Base-by-base conservation (phyloP, 2,329 filamentous ascomycete species). In the Penicillium sp. region DNA sequence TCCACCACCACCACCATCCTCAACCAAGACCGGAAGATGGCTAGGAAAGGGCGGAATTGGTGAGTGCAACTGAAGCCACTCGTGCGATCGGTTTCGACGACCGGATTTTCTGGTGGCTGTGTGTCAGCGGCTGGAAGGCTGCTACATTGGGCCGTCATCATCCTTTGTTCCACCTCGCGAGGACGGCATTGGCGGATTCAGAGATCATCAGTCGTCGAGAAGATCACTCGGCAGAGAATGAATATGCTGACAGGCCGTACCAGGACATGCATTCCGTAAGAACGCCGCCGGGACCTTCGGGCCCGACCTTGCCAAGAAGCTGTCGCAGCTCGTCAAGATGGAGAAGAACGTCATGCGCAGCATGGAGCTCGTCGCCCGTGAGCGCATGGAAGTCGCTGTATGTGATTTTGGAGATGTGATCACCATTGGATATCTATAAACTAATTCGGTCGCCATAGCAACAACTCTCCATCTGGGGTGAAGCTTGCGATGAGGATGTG, bases 311-410 rank as follows among this genome's bases (percentile, higher is more conserved):
- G 87, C 93, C 51, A 96, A 95, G 82, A 99, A 99, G 81, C 85
- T 99, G 55, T 89, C 91, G 34, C 89, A 95, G 77, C 82, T 99
- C 45, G 93, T 99, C 57, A 99, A 99, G 83, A 99, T 99, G 93
- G 93, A 99, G 78, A 99, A 99, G 84, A 97, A 99, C 70, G 89
- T 96, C 49, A 99, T 99, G 93, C 89, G 93, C 72, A 96, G 90
- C 71, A 85, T 97, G 80, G 93, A 99, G 71, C 80, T 89, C 41
- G 93, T 97, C 46, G 90, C 90, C 38, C 86, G 90, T 66, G 93
- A 99, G 79, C 86, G 93, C 64, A 97, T 97, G 90, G 93, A 97
- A 66, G 92, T 96, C 60, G 93, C 93, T 67, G 90, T 95, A 87
- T 67, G 89, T 80, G 30, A 37, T 37, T 16, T 18, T 8, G 2